A percentile compares a stretch with the other conserved stretches of the same genome.
phyloP scores from a whole-genome alignment of 352 stramenopile genomes.

The Thalassiosira livingstoniorum region DNA sequence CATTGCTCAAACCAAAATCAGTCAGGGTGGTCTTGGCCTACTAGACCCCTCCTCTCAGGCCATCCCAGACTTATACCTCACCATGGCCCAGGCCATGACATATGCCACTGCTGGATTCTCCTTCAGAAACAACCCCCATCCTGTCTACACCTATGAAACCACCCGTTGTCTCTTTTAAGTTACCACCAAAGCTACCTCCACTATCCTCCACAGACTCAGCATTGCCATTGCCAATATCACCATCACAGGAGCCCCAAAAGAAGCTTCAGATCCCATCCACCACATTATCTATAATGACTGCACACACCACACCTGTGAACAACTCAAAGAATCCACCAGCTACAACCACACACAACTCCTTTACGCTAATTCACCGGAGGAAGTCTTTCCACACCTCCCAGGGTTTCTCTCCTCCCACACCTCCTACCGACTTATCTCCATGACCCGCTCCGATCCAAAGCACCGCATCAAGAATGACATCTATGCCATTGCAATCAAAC shows the following conservation, averaged over 20 bases:
- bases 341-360: not conserved
- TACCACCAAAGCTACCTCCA: constrained; percentile 1
- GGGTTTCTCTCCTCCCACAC: constrained; percentile 23
- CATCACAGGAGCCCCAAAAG: not conserved
- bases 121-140: not conserved
- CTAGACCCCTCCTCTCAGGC: constrained; percentile 3
- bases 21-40: too few species aligned
- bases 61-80: constrained; percentile 38
- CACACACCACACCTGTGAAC: not conserved
- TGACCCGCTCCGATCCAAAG: constrained; percentile 8
- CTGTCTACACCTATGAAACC: not conserved
- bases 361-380: not conserved
- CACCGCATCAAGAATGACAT: constrained; percentile 20
- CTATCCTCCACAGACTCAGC: not conserved
- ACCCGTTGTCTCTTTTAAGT: not conserved
- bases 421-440: constrained; percentile 42
- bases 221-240: not conserved
- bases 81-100: not conserved
- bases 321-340: constrained; percentile 7
- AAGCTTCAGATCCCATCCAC: too few species aligned
- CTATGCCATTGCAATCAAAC: constrained; percentile 17
- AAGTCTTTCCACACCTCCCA: constrained; percentile 17
- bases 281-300: too few species aligned
- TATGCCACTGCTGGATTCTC: constrained; percentile 2
- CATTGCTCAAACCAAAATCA: too few species aligned